A percentile compares a stretch with the other conserved stretches of the same genome.
phyloP scores from a whole-genome alignment of 441 rosid species.

The Corymbia calophylla region DNA sequence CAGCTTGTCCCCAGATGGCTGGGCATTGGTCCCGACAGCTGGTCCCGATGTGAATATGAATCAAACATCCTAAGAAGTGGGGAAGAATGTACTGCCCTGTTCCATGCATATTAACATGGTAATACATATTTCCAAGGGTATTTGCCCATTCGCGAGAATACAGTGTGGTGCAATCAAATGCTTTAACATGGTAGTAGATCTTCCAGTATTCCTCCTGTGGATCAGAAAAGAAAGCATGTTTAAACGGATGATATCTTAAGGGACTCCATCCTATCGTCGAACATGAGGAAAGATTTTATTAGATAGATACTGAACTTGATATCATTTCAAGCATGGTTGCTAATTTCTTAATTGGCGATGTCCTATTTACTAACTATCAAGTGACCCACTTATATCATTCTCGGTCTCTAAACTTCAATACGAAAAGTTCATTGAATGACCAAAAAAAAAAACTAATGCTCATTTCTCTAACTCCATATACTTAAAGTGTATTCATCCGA shows the following conservation, averaged over 20 bases:
- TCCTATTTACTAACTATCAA: not conserved
- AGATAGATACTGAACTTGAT: not conserved
- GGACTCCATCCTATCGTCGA: not conserved
- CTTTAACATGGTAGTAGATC: not conserved
- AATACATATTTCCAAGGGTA: not conserved
- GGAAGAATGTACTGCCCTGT: not conserved
- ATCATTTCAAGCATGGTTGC: not conserved
- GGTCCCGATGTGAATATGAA: not conserved
- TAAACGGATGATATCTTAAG: not conserved
- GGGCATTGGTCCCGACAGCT: not conserved
- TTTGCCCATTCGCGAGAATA: not conserved
- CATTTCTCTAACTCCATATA: not conserved
- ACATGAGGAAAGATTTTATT: not conserved
- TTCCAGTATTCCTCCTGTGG: not conserved
- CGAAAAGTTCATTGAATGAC: not conserved
- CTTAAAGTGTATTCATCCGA: not conserved
- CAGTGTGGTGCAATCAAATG: not conserved
- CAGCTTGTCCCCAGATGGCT: not conserved
- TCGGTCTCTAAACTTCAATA: not conserved
- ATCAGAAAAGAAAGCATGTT: not conserved
- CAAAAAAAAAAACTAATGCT: not conserved
- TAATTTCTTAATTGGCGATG: not conserved
- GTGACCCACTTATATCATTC: not conserved
- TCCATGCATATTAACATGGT: not conserved
- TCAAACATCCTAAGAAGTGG: not conserved